Evolutionary conservation across 2,329 filamentous ascomycete genomes (phyloP), one percentile per base, ranked within the genome.

Genomic region (Venturia pyrina): DNA sequence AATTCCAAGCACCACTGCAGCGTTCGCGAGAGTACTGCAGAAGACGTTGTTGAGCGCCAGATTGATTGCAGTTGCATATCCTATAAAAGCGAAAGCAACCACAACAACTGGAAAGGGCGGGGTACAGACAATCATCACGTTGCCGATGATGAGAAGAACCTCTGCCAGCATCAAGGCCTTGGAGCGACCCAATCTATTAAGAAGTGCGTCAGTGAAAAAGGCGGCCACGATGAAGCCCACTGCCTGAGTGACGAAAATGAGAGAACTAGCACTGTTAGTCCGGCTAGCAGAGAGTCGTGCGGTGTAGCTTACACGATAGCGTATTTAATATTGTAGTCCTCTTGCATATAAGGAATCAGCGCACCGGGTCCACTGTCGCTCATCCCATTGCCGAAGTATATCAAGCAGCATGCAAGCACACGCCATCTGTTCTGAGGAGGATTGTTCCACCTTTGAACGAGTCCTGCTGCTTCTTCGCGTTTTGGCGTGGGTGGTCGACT

Each of bases 171-270:
- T 84, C 34, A 91, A 79, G 0, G 85, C 82, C 69, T 81, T 85
- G 5, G 86, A 85, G 61, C 88, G 83, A 8, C 91, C 90, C 1
- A 92, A 75, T 24, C 82, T 82, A 6, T 78, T 76, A 65, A 87
- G 82, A 4, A 92, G 78, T 0, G 78, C 75, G 71, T 92, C 87
- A n/a, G 88, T 83, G 68, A 88, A 80, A 46, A 87, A 83, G 0
- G 90, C 90, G 0, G 89, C 88, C 15, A 82, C 75, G 71, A 96
- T 87, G 77, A 91, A 96, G 19, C 91, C 91, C 5, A 88, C 69
- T 0, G 91, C 90, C 70, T 90, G 90, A 57, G 87, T 85, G 40
- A 95, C 83, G 78, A 95, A 96, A 71, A 96, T 90, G 46, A 93
- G 79, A 1, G 91, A 53, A 28, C 48, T 53, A 11, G 13, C 3